Conservation (phyloP, 345 rosid genomes). For the Diplotaxis tenuifolia region DNA sequence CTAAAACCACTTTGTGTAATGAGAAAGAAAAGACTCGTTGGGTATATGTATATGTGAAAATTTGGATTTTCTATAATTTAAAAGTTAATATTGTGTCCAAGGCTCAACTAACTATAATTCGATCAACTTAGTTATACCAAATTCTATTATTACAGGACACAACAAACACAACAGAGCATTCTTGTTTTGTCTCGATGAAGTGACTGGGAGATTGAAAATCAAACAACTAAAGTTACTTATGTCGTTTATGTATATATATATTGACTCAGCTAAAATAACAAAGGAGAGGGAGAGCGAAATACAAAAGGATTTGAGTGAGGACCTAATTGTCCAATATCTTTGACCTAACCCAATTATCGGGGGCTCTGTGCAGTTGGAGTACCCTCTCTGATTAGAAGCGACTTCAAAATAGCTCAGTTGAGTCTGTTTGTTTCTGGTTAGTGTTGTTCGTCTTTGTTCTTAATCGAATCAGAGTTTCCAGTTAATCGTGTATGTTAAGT, state of each 20-base stretch:
- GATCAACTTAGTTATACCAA: not conserved
- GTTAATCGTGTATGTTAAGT: not conserved
- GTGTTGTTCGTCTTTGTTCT: not conserved
- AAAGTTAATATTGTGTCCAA: too few relatives aligned
- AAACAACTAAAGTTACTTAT: not conserved
- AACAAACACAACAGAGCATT: not conserved
- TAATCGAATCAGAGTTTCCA: slow-evolving; percentile 2
- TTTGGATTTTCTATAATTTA: not conserved
- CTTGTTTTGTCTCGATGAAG: not conserved
- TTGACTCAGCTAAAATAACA: not conserved
- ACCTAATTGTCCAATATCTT: not conserved
- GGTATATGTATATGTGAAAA: not conserved
- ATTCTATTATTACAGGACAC: too few relatives aligned
- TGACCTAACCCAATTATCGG: slow-evolving; percentile 15
- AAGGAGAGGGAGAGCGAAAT: not conserved
- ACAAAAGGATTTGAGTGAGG: slow-evolving; percentile 2
- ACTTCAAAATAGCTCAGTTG: not conserved
- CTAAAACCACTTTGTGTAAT: slow-evolving; percentile 12
- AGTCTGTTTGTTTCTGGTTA: slow-evolving; percentile 23
- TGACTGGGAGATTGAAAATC: not conserved
- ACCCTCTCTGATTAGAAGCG: not conserved
- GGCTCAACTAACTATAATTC: not conserved
- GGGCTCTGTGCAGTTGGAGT: not conserved
- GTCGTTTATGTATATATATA: not conserved
- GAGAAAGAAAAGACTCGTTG: slow-evolving; percentile 10